A percentile compares a stretch with the other conserved stretches of the same genome.
phyloP scores from a whole-genome alignment of 495 filamentous ascomycete species.

The Aspergillus sclerotioniger region DNA sequence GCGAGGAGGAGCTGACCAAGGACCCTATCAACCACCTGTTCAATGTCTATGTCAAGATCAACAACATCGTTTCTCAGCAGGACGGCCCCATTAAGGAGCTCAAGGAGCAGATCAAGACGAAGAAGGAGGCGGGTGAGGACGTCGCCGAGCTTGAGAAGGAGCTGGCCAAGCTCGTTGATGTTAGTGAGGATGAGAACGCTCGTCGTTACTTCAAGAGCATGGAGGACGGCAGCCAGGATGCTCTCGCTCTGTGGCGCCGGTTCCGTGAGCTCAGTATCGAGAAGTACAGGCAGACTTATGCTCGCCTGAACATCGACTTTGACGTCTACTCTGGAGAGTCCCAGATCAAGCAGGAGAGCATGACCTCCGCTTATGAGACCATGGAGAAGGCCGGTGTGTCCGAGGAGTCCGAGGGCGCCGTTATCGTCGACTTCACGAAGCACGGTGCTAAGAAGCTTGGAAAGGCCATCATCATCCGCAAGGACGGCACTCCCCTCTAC shows the following conservation, averaged over 20 bases:
- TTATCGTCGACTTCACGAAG: conserved; percentile 84
- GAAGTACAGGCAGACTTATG: conserved; percentile 79
- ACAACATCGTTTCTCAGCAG: conserved; percentile 49
- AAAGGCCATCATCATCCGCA: conserved; percentile 65
- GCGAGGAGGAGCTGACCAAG: conserved; percentile 56
- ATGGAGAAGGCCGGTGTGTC: conserved; percentile 73
- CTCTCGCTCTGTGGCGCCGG: conserved; percentile 75
- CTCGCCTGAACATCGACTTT: conserved; percentile 85
- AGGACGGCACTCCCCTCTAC: conserved; percentile 68
- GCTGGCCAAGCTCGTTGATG: conserved; percentile 51
- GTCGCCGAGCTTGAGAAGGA: conserved; percentile 47
- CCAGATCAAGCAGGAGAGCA: conserved; percentile 79
- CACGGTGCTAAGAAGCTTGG: conserved; percentile 66
- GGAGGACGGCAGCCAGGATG: conserved; percentile 75
- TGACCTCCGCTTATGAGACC: conserved; percentile 60
- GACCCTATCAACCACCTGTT: conserved; percentile 70
- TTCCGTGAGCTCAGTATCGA: conserved; percentile 90
- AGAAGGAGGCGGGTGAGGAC: conserved; percentile 51
- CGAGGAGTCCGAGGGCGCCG: conserved; percentile 81
- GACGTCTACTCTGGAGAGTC: conserved; percentile 94
- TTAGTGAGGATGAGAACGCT: conserved; percentile 62
- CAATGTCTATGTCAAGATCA: conserved; percentile 68
- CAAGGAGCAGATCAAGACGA: conserved; percentile 52
- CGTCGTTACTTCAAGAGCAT: conserved; percentile 88
- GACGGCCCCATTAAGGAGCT: conserved; percentile 56